A percentile compares a stretch with the other conserved stretches of the same genome.
Evolutionary conservation across 768 basidiomycete species (phyloP).

Genomic region (Suillus brevipes): DNA sequence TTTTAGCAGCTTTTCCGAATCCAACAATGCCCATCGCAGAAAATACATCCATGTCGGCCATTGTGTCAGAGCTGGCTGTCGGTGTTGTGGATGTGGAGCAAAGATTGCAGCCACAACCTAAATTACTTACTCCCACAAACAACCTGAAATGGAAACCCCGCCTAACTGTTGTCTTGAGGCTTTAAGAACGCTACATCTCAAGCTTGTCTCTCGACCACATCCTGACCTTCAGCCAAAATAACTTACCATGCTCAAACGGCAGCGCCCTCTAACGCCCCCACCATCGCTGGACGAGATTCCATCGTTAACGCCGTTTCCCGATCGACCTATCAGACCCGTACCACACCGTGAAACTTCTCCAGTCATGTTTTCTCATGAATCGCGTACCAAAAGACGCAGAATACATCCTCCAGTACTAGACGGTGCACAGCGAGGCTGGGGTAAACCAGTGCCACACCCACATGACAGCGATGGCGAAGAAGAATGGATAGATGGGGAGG

Average conservation of each 20-base stretch:
- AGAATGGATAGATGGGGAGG: slow-evolving; percentile 34
- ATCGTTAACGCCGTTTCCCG: slow-evolving; percentile 18
- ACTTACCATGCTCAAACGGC: slow-evolving; percentile 55
- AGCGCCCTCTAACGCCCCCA: slow-evolving; percentile 46
- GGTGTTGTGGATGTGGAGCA: neutral
- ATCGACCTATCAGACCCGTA: slow-evolving; percentile 14
- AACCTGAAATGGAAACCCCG: slow-evolving; percentile 12
- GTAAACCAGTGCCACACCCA: neutral
- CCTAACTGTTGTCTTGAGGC: neutral
- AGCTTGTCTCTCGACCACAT: slow-evolving; percentile 1
- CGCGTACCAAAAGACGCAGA: slow-evolving; percentile 55
- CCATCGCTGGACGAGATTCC: slow-evolving; percentile 32
- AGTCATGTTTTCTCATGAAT: slow-evolving; percentile 20
- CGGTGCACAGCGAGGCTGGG: slow-evolving; percentile 52
- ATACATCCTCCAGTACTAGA: slow-evolving; percentile 52
- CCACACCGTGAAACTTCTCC: slow-evolving; percentile 15
- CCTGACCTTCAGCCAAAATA: neutral
- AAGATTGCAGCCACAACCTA: slow-evolving; percentile 3
- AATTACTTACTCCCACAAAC: slow-evolving; percentile 5
- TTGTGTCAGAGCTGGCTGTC: slow-evolving; percentile 23
- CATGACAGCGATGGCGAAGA: slow-evolving; percentile 31
- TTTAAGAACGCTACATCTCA: neutral
- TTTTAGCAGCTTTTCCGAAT: slow-evolving; percentile 74
- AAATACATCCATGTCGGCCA: slow-evolving; percentile 68
- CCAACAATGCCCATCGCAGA: slow-evolving; percentile 83